Conservation (phyloP, 805 yeast genomes). For the Kazachstania viticola region DNA sequence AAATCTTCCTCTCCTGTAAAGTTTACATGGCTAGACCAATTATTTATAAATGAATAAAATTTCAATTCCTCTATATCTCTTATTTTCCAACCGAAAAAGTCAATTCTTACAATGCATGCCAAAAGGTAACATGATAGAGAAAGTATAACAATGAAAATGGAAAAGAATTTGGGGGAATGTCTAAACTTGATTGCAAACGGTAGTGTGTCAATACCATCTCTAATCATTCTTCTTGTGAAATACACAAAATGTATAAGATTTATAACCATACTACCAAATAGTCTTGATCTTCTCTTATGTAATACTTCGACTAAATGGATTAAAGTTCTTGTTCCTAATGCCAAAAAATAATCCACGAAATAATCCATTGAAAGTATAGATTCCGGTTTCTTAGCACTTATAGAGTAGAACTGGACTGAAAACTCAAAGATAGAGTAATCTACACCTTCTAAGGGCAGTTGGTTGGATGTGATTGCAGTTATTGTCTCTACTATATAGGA, state of each 20-base stretch:
- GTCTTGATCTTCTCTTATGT: slow-evolving; percentile 40
- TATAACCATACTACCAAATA: slow-evolving; percentile 52
- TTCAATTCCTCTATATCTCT: slow-evolving; percentile 16
- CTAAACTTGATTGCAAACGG: slow-evolving; percentile 53
- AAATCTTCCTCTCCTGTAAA: slow-evolving; percentile 26
- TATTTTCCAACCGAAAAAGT: slow-evolving; percentile 8
- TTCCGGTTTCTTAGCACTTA: neutral
- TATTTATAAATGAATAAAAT: slow-evolving; percentile 28
- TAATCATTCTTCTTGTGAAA: slow-evolving; percentile 39
- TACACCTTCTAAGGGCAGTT: slow-evolving; percentile 19
- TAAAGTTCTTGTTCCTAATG: slow-evolving; percentile 45
- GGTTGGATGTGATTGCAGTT: slow-evolving; percentile 40
- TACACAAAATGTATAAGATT: slow-evolving; percentile 38
- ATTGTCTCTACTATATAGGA: slow-evolving; percentile 38
- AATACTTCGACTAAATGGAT: slow-evolving; percentile 54
- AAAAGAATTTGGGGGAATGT: slow-evolving; percentile 44
- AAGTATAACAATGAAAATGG: slow-evolving; percentile 42
- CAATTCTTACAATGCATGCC: slow-evolving; percentile 48
- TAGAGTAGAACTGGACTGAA: slow-evolving; percentile 15
- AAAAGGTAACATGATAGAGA: slow-evolving; percentile 43
- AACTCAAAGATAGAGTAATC: slow-evolving; percentile 23
- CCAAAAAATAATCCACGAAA: slow-evolving; percentile 33
- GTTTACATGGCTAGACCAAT: slow-evolving; percentile 22
- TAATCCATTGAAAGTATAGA: neutral
- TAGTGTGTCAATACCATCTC: slow-evolving; percentile 37